Evolutionary conservation across 2,329 filamentous ascomycete genomes (phyloP).

Genomic region (Epichloe amarillans): DNA sequence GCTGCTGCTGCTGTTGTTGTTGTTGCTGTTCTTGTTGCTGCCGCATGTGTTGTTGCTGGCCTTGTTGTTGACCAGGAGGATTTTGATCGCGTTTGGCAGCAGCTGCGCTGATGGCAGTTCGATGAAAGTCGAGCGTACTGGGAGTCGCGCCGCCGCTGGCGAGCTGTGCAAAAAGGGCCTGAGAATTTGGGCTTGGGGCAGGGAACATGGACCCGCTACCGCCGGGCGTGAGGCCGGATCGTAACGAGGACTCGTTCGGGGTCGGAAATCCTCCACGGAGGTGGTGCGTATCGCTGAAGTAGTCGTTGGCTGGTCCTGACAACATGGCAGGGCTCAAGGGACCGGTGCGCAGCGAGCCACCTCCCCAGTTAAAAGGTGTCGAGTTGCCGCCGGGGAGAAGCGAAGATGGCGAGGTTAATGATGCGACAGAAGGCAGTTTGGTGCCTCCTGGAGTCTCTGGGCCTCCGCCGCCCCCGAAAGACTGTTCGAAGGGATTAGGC

Average conservation of each 20-base stretch:
- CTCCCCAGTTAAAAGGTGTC: conserved; percentile 65
- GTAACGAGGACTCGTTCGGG: conserved; percentile 87
- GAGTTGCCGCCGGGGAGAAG: conserved; percentile 61
- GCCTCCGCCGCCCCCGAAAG: conserved; percentile 54
- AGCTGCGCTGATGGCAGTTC: conserved; percentile 74
- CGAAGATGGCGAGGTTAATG: conserved; percentile 80
- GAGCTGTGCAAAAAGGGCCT: conserved; percentile 67
- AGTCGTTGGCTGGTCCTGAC: conserved; percentile 72
- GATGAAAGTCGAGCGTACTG: conserved; percentile 84
- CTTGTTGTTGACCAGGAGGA: conserved; percentile 13
- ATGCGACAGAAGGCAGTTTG: conserved; percentile 77
- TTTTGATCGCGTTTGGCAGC: conserved; percentile 45
- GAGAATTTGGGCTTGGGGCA: conserved; percentile 73
- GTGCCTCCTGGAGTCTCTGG: conserved; percentile 72
- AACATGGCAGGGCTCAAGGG: conserved; percentile 96
- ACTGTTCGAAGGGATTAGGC: conserved; percentile 94
- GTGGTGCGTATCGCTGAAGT: conserved; percentile 70
- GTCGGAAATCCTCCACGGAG: conserved; percentile 80
- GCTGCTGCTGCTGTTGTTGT: conserved; percentile 9
- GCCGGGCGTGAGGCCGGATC: conserved; percentile 84
- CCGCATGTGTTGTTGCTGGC: conserved; percentile 6
- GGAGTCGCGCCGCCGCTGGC: conserved; percentile 77
- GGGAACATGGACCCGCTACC: conserved; percentile 97
- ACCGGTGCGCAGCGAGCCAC: conserved; percentile 76
- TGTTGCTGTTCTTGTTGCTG: conserved; percentile 27